Evolutionary conservation across 108 stramenopile species (phyloP).

Genomic region (Fragilaria crotonensis): DNA sequence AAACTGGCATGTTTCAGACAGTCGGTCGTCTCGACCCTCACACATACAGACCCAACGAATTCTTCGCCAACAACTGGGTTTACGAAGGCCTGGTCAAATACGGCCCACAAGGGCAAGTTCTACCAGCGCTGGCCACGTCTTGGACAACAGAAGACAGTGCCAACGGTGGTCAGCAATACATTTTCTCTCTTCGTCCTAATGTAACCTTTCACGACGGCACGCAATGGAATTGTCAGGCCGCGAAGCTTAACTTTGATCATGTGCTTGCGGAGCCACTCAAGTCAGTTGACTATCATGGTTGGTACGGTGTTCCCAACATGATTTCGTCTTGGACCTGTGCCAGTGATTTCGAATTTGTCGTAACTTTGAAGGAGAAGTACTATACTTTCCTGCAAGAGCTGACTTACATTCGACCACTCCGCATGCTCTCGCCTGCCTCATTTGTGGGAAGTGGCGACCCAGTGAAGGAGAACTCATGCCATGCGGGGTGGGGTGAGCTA

Average conservation of each 20-base stretch:
- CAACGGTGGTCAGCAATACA: slow-evolving; percentile 21
- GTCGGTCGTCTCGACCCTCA: slow-evolving; percentile 45
- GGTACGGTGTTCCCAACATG: slow-evolving; percentile 28
- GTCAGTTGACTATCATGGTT: slow-evolving; percentile 21
- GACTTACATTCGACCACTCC: slow-evolving; percentile 28
- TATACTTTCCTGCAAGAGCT: slow-evolving; percentile 36
- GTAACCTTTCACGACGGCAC: slow-evolving; percentile 45
- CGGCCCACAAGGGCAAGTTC: slow-evolving; percentile 18
- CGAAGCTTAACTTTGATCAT: slow-evolving; percentile 45
- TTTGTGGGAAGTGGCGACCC: slow-evolving; percentile 30
- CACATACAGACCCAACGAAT: slow-evolving; percentile 49
- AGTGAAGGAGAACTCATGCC: slow-evolving; percentile 28
- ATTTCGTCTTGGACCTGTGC: slow-evolving; percentile 16
- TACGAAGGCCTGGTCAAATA: slow-evolving; percentile 54
- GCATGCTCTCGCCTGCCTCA: slow-evolving; percentile 27
- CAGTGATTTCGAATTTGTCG: slow-evolving; percentile 10
- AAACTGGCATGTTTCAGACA: slow-evolving; percentile 34
- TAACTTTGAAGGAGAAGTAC: slow-evolving; percentile 20
- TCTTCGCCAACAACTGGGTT: slow-evolving; percentile 61
- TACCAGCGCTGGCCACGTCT: slow-evolving; percentile 26
- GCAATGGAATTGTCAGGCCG: slow-evolving; percentile 32
- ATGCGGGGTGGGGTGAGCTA: slow-evolving; percentile 17
- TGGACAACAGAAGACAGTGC: slow-evolving; percentile 19
- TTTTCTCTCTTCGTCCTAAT: slow-evolving; percentile 24
- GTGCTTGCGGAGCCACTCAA: slow-evolving; percentile 18